These are phyloP conservation scores for Lipomyces chichibuensis DNA, from an alignment of 805 yeast genomes.

Conservation along the genomic window DNA sequence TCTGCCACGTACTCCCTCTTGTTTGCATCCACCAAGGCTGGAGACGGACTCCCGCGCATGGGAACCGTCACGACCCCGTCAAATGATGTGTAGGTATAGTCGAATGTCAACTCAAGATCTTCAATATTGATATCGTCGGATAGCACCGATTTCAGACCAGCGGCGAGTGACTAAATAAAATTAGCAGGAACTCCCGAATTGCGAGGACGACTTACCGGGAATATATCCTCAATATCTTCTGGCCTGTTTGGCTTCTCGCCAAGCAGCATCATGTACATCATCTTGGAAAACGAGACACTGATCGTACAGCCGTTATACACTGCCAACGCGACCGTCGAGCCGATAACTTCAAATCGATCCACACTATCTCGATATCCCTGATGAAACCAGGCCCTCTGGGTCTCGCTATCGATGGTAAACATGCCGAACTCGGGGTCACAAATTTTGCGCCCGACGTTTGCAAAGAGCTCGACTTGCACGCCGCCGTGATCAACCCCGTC, in stretches of 20 bases:
- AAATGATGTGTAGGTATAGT: slow-evolving; percentile 30
- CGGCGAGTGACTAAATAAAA: slow-evolving; percentile 9
- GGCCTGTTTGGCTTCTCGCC: slow-evolving; percentile 8
- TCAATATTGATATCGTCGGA: slow-evolving; percentile 20
- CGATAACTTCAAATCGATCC: slow-evolving; percentile 36
- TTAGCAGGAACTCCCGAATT: not conserved
- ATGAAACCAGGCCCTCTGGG: slow-evolving; percentile 38
- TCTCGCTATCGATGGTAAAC: slow-evolving; percentile 27
- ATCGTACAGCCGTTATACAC: slow-evolving; percentile 42
- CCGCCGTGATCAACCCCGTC: slow-evolving; percentile 44
- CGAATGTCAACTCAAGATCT: slow-evolving; percentile 33
- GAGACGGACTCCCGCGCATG: slow-evolving; percentile 9
- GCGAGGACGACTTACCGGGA: slow-evolving; percentile 29
- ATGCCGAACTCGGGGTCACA: slow-evolving; percentile 34
- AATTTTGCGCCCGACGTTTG: slow-evolving; percentile 35
- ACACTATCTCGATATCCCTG: slow-evolving; percentile 33
- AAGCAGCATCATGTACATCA: slow-evolving; percentile 34
- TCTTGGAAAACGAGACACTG: slow-evolving; percentile 38
- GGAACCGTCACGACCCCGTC: slow-evolving; percentile 13
- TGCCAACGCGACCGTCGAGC: slow-evolving; percentile 41
- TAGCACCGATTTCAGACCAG: slow-evolving; percentile 23
- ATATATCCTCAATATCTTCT: slow-evolving; percentile 35
- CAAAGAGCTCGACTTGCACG: slow-evolving; percentile 41
- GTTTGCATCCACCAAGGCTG: slow-evolving; percentile 31
- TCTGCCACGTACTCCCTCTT: slow-evolving; percentile 26